Evolutionary conservation across 2,329 filamentous ascomycete genomes (phyloP).

Genomic region (Pezicula neosporulosa): DNA sequence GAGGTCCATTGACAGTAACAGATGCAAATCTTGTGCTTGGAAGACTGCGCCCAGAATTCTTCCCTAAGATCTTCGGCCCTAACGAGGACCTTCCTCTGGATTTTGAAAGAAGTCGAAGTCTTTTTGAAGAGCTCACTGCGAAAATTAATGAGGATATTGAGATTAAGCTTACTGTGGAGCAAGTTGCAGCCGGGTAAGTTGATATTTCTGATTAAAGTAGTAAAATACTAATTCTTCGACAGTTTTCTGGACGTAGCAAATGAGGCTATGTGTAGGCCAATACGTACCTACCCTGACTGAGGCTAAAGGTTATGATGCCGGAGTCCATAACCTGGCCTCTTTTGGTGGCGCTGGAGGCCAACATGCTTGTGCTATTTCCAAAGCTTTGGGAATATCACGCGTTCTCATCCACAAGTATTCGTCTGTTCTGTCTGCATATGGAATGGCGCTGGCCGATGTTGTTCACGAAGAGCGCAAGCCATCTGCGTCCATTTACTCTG

Average conservation of each 20-base stretch:
- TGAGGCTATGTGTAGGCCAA: conserved; percentile 84
- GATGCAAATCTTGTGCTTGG: conserved; percentile 70
- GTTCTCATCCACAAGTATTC: conserved; percentile 83
- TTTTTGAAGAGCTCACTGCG: neutral
- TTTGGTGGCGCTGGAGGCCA: conserved; percentile 90
- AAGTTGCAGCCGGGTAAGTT: neutral
- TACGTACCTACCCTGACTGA: conserved; percentile 82
- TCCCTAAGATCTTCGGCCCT: conserved; percentile 69
- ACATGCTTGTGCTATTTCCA: conserved; percentile 82
- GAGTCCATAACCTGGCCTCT: conserved; percentile 78
- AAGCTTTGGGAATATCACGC: conserved; percentile 76
- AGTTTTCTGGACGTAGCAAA: conserved; percentile 81
- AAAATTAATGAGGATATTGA: conserved; percentile 34
- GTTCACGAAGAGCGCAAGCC: conserved; percentile 85
- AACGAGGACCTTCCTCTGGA: conserved; percentile 56
- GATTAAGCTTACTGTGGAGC: neutral
- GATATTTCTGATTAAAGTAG: neutral
- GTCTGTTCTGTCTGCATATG: conserved; percentile 82
- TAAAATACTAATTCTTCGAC: neutral
- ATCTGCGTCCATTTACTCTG: conserved; percentile 54
- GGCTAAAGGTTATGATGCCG: conserved; percentile 84
- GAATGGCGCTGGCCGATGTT: conserved; percentile 86
- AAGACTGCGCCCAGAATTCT: conserved; percentile 57
- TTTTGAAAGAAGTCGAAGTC: conserved; percentile 28
- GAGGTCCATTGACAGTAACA: conserved; percentile 67